A percentile compares a stretch with the other conserved stretches of the same genome.
These are phyloP conservation scores for Aspergillus tanneri DNA, from an alignment of 2,329 filamentous ascomycete species.

Conservation along the genomic window DNA sequence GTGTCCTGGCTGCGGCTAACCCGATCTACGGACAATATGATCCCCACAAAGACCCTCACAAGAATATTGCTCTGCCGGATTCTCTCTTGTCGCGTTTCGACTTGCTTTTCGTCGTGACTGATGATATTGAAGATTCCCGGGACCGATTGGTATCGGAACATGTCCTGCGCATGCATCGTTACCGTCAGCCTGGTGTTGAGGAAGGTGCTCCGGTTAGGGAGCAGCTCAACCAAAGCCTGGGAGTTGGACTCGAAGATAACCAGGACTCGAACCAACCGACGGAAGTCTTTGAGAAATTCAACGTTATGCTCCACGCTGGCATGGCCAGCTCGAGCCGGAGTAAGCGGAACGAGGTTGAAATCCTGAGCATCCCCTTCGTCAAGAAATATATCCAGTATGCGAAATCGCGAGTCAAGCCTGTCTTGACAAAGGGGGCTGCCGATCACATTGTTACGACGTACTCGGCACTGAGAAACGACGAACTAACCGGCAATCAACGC, in stretches of 20 bases:
- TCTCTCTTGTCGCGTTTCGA: conserved; percentile 98
- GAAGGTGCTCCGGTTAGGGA: conserved; percentile 94
- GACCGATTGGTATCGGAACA: conserved; percentile 94
- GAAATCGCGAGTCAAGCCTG: conserved; percentile 84
- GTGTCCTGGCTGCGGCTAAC: conserved; percentile 93
- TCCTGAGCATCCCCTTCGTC: conserved; percentile 94
- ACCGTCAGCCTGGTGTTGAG: conserved; percentile 86
- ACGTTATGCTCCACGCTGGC: conserved; percentile 91
- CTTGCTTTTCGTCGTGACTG: conserved; percentile 93
- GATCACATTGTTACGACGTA: conserved; percentile 91
- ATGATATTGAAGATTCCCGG: conserved; percentile 92
- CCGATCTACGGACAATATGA: conserved; percentile 98
- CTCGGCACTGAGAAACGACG: conserved; percentile 89
- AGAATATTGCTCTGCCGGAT: conserved; percentile 95
- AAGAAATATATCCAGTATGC: conserved; percentile 99
- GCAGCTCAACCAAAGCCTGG: conserved; percentile 76
- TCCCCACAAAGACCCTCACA: conserved; percentile 96
- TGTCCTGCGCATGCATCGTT: conserved; percentile 94
- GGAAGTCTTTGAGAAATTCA: conserved; percentile 94
- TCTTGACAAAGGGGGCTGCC: conserved; percentile 85
- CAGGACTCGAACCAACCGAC: conserved; percentile 72
- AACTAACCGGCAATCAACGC: conserved; percentile 89
- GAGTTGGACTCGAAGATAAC: conserved; percentile 78
- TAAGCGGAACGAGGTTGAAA: conserved; percentile 73
- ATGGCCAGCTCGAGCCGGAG: conserved; percentile 77